Conservation (phyloP, 116 monocot genomes). For the Papilionanthe hybrid region DNA sequence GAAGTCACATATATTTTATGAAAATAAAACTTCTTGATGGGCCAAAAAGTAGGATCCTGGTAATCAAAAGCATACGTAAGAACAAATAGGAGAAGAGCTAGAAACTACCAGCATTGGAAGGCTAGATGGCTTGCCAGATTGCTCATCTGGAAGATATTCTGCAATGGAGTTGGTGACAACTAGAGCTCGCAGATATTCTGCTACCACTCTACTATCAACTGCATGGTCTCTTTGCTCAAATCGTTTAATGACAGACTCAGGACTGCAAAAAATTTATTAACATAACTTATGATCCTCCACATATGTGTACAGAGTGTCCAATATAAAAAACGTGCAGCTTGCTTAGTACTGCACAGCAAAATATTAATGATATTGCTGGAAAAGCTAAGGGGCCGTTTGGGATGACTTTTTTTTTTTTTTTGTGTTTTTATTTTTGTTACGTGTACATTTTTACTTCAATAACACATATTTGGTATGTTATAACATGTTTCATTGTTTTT, state of each 20-base stretch:
- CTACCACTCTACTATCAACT: slow-evolving; percentile 85
- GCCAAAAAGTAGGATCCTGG: not conserved
- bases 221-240: slow-evolving; percentile 88
- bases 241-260: slow-evolving; percentile 76
- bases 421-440: no score
- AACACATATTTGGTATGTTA: no score
- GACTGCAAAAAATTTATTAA: slow-evolving; percentile 46
- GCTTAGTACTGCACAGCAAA: not conserved
- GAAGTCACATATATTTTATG: not conserved
- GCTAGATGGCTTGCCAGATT: slow-evolving; percentile 69
- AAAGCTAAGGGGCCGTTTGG: not conserved
- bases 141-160: slow-evolving; percentile 81
- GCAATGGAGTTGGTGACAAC: slow-evolving; percentile 77
- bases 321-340: not conserved
- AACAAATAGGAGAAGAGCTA: slow-evolving; percentile 3
- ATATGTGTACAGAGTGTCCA: not conserved
- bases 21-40: not conserved
- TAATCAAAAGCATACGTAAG: not conserved
- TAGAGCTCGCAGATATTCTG: slow-evolving; percentile 92
- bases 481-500: no score
- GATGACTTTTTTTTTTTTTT: no score
- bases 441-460: no score
- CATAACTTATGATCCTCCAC: not conserved
- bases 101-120: slow-evolving; percentile 80
- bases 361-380: not conserved